phyloP scores from a whole-genome alignment of 805 yeast species.

The Kodamaea hsintzibuensis region DNA sequence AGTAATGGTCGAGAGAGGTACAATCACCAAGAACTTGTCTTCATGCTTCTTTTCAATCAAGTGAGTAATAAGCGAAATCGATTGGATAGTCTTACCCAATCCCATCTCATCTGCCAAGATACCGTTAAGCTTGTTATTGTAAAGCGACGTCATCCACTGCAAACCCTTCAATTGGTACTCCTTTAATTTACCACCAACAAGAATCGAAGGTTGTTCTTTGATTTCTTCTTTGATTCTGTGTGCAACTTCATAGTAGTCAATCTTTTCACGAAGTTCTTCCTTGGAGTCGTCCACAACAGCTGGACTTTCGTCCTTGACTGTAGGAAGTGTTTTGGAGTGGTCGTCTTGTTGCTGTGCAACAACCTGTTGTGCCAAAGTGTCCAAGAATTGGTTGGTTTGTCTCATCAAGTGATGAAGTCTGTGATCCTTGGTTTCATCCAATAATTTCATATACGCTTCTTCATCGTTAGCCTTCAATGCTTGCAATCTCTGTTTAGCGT shows the following conservation, averaged over 20 bases:
- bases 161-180: slow-evolving; percentile 71
- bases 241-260: slow-evolving; percentile 81
- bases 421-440: slow-evolving; percentile 85
- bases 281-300: slow-evolving; percentile 38
- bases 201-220: slow-evolving; percentile 62
- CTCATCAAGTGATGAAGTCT: slow-evolving; percentile 80
- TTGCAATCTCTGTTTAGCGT: slow-evolving; percentile 85
- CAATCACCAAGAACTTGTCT: slow-evolving; percentile 77
- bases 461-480: slow-evolving; percentile 87
- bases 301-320: slow-evolving; percentile 19
- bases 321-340: slow-evolving; percentile 14
- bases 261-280: slow-evolving; percentile 62
- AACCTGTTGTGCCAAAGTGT: slow-evolving; percentile 76
- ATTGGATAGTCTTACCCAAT: slow-evolving; percentile 68
- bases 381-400: slow-evolving; percentile 78
- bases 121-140: slow-evolving; percentile 62
- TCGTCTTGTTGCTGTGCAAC: slow-evolving; percentile 67
- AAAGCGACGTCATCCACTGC: slow-evolving; percentile 67
- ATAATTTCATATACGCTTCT: slow-evolving; percentile 79
- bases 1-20: slow-evolving; percentile 80
- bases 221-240: slow-evolving; percentile 71
- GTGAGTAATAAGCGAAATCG: slow-evolving; percentile 74
- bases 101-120: slow-evolving; percentile 71
- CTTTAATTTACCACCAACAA: slow-evolving; percentile 77
- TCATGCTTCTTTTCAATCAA: slow-evolving; percentile 65